Percentiles rank a stretch among this genome's conserved stretches.
phyloP scores from a whole-genome alignment of 257 asterid genomes.

The Jaltomata sinuosa region DNA sequence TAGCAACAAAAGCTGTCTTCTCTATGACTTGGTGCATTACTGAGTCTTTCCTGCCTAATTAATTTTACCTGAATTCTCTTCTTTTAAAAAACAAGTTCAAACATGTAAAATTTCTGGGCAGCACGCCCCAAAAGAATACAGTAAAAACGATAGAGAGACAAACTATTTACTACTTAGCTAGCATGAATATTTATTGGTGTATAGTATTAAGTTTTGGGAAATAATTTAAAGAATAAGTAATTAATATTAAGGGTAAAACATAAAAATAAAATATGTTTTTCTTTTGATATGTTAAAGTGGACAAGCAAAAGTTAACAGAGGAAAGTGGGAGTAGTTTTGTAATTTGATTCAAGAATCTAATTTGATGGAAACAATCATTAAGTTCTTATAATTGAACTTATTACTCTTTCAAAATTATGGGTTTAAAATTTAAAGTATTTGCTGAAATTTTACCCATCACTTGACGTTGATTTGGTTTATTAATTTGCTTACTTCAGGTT shows the following conservation, averaged over 20 bases:
- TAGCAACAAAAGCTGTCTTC: background rate
- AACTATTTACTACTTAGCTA: background rate
- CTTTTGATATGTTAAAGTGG: too few relatives aligned
- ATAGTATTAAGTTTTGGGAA: too few relatives aligned
- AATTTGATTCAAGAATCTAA: background rate
- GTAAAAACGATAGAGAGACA: background rate
- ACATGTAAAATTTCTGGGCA: background rate
- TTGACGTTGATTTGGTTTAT: background rate
- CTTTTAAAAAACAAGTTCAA: background rate
- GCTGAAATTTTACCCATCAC: background rate
- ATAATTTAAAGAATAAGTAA: too few relatives aligned
- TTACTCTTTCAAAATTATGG: too few relatives aligned
- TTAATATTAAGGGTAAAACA: too few relatives aligned
- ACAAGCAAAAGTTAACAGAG: too few relatives aligned
- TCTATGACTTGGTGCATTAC: background rate
- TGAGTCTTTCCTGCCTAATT: background rate
- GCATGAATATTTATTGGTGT: too few relatives aligned
- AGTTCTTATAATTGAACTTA: background rate
- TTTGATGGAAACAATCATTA: background rate
- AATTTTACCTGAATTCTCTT: background rate
- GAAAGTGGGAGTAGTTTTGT: too few relatives aligned
- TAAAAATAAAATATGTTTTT: too few relatives aligned
- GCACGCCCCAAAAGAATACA: background rate
- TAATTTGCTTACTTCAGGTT: slow-evolving; percentile 31
- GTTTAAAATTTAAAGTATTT: background rate